These are phyloP conservation scores for Wallacemonas collosoma DNA, from an alignment of 208 protist species.

Conservation along the genomic window DNA sequence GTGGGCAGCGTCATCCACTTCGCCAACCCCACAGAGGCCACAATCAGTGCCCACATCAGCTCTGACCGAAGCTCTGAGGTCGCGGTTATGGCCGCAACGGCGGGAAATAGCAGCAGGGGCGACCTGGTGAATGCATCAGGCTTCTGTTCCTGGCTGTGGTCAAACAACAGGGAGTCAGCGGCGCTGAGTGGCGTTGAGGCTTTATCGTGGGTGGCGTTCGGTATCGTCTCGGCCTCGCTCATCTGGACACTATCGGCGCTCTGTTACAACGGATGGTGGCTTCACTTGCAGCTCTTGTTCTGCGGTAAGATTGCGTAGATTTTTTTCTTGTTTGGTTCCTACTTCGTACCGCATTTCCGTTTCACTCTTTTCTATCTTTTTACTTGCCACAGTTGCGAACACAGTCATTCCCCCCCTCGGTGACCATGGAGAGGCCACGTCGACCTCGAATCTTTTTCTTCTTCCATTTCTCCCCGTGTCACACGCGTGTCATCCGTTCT, in stretches of 20 bases:
- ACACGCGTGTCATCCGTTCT: no score
- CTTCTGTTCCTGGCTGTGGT: neutral
- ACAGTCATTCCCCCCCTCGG: no score
- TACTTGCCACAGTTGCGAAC: slow-evolving; percentile 14
- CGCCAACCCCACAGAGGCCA: slow-evolving; percentile 10
- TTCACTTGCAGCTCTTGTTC: slow-evolving; percentile 67
- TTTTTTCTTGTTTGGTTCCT: neutral
- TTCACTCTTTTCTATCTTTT: slow-evolving; percentile 15
- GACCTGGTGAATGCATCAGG: neutral
- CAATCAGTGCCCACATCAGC: neutral
- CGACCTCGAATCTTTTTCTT: no score
- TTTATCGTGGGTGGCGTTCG: slow-evolving; percentile 61
- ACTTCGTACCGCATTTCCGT: neutral
- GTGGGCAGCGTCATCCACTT: slow-evolving; percentile 58
- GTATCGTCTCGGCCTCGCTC: slow-evolving; percentile 57
- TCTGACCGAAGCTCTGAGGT: slow-evolving; percentile 3
- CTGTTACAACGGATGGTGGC: slow-evolving; percentile 71
- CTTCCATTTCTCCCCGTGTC: no score
- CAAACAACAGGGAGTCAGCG: slow-evolving; percentile 9
- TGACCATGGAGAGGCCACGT: no score
- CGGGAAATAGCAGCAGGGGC: neutral
- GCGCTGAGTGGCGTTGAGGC: slow-evolving; percentile 49
- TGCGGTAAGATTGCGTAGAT: slow-evolving; percentile 53
- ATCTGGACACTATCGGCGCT: slow-evolving; percentile 69
- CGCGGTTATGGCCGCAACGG: neutral